Evolutionary conservation across 768 basidiomycete species (phyloP).

Genomic region (Amanita polypyramis): DNA sequence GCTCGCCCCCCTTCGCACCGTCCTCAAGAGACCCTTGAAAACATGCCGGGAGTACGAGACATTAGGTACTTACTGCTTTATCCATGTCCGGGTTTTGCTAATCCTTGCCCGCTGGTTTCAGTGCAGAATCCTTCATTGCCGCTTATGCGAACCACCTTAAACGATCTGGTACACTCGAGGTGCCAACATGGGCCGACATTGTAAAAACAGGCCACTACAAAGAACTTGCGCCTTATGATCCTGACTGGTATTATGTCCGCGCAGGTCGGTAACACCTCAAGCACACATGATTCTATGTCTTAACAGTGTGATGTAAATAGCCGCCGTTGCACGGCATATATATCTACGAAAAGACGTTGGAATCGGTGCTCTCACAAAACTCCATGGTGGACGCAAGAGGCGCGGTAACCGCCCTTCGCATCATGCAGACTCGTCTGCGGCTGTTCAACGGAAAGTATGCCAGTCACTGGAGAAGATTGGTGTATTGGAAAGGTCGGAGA

Average conservation of each 20-base stretch:
- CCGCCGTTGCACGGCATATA: slow-evolving; percentile 96
- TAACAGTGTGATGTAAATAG: slow-evolving; percentile 28
- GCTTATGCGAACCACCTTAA: slow-evolving; percentile 96
- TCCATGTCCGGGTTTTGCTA: slow-evolving; percentile 10
- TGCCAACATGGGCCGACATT: slow-evolving; percentile 95
- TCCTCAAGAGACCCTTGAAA: slow-evolving; percentile 39
- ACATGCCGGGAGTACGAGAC: slow-evolving; percentile 79
- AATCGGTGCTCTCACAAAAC: slow-evolving; percentile 87
- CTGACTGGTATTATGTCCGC: slow-evolving; percentile 99
- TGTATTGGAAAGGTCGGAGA: slow-evolving; percentile 86
- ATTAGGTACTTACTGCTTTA: slow-evolving; percentile 43
- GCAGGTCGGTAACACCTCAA: slow-evolving; percentile 57
- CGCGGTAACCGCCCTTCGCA: slow-evolving; percentile 96
- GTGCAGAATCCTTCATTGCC: slow-evolving; percentile 87
- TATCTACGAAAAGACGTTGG: slow-evolving; percentile 98
- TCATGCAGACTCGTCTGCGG: slow-evolving; percentile 77
- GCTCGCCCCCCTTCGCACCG: slow-evolving; percentile 31
- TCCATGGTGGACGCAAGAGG: slow-evolving; percentile 92
- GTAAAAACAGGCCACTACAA: slow-evolving; percentile 98
- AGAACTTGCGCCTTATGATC: slow-evolving; percentile 98
- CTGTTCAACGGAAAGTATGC: slow-evolving; percentile 91
- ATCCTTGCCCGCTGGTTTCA: slow-evolving; percentile 24
- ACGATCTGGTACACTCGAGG: slow-evolving; percentile 98
- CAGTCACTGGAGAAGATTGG: slow-evolving; percentile 98
- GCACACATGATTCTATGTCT: background rate